Conservation (phyloP, 1,284 basidiomycete genomes). For the Hemileia vastatrix region DNA sequence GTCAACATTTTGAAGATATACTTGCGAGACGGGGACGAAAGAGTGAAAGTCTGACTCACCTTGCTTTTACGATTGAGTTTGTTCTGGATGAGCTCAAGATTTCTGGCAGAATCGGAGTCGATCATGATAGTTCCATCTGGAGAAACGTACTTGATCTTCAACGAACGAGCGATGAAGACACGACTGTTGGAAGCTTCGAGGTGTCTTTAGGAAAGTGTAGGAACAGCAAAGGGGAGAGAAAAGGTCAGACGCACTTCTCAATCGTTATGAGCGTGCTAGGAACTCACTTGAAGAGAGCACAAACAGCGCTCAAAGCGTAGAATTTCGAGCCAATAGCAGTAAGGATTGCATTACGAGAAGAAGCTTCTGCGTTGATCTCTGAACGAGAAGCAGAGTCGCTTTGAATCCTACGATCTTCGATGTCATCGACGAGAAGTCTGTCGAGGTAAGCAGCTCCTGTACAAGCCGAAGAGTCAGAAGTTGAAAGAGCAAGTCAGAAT, state of each 20-base stretch:
- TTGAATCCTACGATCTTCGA: conserved; percentile 59
- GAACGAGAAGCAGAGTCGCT: not conserved
- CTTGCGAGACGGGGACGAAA: too few relatives aligned
- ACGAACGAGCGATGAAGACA: conserved; percentile 59
- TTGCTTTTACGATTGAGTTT: conserved; percentile 55
- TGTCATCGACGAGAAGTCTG: conserved; percentile 64
- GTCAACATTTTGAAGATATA: too few relatives aligned
- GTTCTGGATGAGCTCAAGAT: conserved; percentile 77
- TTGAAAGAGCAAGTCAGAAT: not conserved
- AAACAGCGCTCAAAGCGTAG: conserved; percentile 71
- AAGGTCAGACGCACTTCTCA: not conserved
- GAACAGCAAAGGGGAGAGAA: not conserved
- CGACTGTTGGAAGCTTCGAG: conserved; percentile 58
- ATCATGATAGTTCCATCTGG: conserved; percentile 82
- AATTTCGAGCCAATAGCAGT: conserved; percentile 52
- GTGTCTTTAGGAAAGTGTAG: conserved; percentile 42
- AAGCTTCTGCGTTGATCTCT: not conserved
- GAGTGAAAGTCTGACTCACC: conserved; percentile 51
- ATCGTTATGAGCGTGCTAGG: not conserved
- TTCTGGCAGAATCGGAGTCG: conserved; percentile 71
- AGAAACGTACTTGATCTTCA: conserved; percentile 68
- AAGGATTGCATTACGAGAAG: conserved; percentile 25
- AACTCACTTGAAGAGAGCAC: conserved; percentile 71
- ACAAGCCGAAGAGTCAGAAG: too few relatives aligned
- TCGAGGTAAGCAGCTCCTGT: conserved; percentile 66